Conservation (phyloP, 768 basidiomycete genomes). For the Boletus sp. region DNA sequence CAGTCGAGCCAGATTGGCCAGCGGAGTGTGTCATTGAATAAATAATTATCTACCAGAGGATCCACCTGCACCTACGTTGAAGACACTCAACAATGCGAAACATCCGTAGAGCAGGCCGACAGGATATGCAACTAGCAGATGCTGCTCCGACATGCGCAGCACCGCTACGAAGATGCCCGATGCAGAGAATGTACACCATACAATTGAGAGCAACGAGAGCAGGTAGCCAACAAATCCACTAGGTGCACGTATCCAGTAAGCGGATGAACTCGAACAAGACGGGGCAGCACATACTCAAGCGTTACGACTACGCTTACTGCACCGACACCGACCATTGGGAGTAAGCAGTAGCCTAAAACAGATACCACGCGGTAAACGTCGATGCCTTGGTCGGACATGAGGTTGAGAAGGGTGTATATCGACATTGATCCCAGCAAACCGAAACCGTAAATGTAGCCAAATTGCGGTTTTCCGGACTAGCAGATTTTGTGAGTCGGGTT, state of each 20-base stretch:
- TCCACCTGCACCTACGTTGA: slow-evolving; percentile 52
- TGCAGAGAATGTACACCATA: slow-evolving; percentile 97
- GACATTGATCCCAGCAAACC: slow-evolving; percentile 91
- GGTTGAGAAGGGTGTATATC: slow-evolving; percentile 91
- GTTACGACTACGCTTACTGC: slow-evolving; percentile 83
- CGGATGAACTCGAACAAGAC: neutral
- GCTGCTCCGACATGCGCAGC: slow-evolving; percentile 91
- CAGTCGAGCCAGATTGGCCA: neutral
- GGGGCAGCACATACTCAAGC: slow-evolving; percentile 66
- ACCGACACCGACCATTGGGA: slow-evolving; percentile 95
- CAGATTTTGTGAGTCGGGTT: neutral
- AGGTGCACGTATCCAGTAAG: slow-evolving; percentile 2
- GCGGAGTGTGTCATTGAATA: slow-evolving; percentile 6
- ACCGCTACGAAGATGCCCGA: slow-evolving; percentile 95
- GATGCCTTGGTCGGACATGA: slow-evolving; percentile 94
- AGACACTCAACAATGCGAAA: slow-evolving; percentile 90
- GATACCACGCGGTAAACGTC: slow-evolving; percentile 94
- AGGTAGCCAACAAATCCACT: slow-evolving; percentile 86
- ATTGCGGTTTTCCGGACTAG: slow-evolving; percentile 97
- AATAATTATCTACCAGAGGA: slow-evolving; percentile 30
- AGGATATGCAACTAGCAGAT: slow-evolving; percentile 94
- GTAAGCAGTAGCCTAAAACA: slow-evolving; percentile 92
- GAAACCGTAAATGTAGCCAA: slow-evolving; percentile 98
- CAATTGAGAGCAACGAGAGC: slow-evolving; percentile 74
- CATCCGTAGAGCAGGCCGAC: slow-evolving; percentile 92